Evolutionary conservation across 164 flowering plant genomes (phyloP), one percentile per base, ranked within the genome.

Genomic region (Nelumbo lutea): DNA sequence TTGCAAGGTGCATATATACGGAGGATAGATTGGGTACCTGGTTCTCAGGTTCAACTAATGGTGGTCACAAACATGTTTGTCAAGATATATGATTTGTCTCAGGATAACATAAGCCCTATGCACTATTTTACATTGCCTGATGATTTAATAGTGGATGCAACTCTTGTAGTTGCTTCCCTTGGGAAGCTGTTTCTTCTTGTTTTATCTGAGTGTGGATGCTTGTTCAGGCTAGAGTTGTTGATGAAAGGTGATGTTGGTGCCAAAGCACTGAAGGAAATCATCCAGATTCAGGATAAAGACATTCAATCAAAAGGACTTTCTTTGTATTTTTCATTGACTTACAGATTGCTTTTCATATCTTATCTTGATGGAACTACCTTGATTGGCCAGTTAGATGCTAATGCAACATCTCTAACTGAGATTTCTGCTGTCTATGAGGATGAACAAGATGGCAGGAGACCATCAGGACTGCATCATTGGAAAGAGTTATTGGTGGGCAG

Each of bases 31-130:
- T 96, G 99, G 99, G 87, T 96, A 76, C 99, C 97, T 14, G 98
- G 96, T 69, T 89, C 97, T 64, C 98, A 91, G 74, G 98, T 93
- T 74, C 97, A 96, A 70, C 81, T 96, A 65, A 87, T 96, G 95
- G 98, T 93, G 74, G 93, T 90, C 14, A 90, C 99, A 44, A 91
- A 91, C 77, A 82, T 62, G 70, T 96, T 90, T 83, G 91, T 96
- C 72, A 96, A 96, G 74, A 90, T 96, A 71, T 96, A 87, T 82
- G 99, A 96, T 79, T 82, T 96, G 2, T 91, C 98, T 42, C 95
- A 83, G 76, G 99, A 96, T 73, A 96, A 85, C 73, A 93, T 96
- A 62, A 90, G 99, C 72, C 99, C 99, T 44, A 55, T 88, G 79
- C 95, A 91, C 75, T 96, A 93, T 79, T 84, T 93, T 83, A 96